Base-by-base conservation (phyloP, 1,284 basidiomycete genomes). In the Tilletia setariae region DNA sequence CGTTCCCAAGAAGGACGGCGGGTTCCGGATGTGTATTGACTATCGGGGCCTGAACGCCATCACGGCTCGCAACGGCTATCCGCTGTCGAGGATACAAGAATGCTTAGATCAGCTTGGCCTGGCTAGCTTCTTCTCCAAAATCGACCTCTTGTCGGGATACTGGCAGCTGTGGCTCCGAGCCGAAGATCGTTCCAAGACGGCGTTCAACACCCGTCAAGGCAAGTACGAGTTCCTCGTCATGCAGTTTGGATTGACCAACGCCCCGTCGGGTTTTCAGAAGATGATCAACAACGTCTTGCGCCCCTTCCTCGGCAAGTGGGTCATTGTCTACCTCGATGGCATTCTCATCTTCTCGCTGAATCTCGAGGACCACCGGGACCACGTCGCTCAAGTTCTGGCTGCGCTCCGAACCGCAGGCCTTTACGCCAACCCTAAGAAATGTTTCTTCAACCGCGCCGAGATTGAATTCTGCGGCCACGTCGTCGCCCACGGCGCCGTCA, bases 11-110 rank as follows among this genome's bases (percentile, higher is more conserved):
- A n/a, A n/a, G 73, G 83, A 85, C 69, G 83, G 85, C 2, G 66
- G 70, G 0, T 72, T 84, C 0, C 72, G 83, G 0, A 79, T 85
- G 0, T 85, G 84, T 65, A 80, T 86, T 0, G 84, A 87, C 69
- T 87, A 85, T 72, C 74, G 83, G 0, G 79, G 80, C 9, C 78
- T 87, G 23, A 87, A 87, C 69, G 42, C 66, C 0, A 68, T 70
- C 81, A 86, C 83, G 0, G 70, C 81, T 1, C 85, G 85, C 69
- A 83, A 85, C 21, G 68, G 69, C 0, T 82, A 83, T 64, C 84
- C 83, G 0, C 64, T 85, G 0, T 85, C 84, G 0, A 74, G 78
- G 0, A 80, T 86, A 1, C 72, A 82, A 23, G 83, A 86, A 47
- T 83, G 84, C 15, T 72, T 85, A 15, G 79, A 84, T 70, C 67